A percentile compares a stretch with the other conserved stretches of the same genome.
Evolutionary conservation across 2,329 filamentous ascomycete genomes (phyloP).

Genomic region (Calonectria henricotiae): DNA sequence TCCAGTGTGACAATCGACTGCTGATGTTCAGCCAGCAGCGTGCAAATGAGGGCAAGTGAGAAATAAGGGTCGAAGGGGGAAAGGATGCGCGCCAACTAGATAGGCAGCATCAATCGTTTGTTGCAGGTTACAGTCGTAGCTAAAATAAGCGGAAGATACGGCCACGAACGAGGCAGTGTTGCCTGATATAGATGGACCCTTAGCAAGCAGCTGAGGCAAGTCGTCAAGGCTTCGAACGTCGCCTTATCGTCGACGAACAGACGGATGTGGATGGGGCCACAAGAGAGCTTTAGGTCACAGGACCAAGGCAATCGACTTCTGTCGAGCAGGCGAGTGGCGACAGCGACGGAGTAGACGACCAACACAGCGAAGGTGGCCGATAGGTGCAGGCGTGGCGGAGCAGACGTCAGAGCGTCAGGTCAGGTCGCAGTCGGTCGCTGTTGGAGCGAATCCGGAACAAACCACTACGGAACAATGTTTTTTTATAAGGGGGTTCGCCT

Average conservation of each 20-base stretch:
- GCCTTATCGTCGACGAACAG: conserved; percentile 35
- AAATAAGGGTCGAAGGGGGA: conserved; percentile 29
- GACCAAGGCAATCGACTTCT: conserved; percentile 31
- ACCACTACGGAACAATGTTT: conserved; percentile 18
- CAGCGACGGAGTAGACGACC: conserved; percentile 36
- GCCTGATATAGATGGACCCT: conserved; percentile 35
- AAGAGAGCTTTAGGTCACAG: conserved; percentile 42
- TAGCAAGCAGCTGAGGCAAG: conserved; percentile 7
- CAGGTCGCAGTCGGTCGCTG: conserved; percentile 36
- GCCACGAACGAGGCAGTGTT: conserved; percentile 27
- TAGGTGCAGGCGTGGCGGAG: conserved; percentile 46
- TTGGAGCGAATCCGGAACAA: conserved; percentile 32
- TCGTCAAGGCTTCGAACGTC: conserved; percentile 26
- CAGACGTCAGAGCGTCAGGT: conserved; percentile 45
- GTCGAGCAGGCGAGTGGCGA: conserved; percentile 36
- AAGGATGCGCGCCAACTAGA: conserved; percentile 35
- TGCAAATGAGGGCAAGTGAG: conserved; percentile 32
- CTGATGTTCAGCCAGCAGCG: conserved; percentile 49
- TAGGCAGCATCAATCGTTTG: conserved; percentile 48
- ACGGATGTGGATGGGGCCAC: conserved; percentile 17
- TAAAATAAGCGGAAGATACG: conserved; percentile 32
- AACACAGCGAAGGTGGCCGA: conserved; percentile 50
- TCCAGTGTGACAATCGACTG: conserved; percentile 46
- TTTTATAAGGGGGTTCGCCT: conserved; percentile 28
- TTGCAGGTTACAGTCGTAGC: conserved; percentile 46